Conservation (phyloP, 306 rosid species). For the Dryas alaskensis region DNA sequence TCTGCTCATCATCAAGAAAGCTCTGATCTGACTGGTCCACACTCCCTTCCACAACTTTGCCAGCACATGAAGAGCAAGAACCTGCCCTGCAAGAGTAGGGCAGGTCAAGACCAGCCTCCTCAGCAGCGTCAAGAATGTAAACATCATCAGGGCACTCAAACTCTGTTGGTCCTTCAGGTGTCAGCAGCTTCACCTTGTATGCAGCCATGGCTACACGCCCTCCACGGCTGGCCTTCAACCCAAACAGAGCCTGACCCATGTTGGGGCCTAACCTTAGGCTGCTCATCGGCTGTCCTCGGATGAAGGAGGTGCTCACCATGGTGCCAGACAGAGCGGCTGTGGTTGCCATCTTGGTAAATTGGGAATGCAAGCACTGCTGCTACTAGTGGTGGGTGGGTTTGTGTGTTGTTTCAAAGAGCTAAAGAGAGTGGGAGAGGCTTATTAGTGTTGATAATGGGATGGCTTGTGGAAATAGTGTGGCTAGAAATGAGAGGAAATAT, state of each 20-base stretch:
- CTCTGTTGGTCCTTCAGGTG: constrained; percentile 56
- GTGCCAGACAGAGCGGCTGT: constrained; percentile 53
- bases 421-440: constrained; percentile 4
- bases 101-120: constrained; percentile 56
- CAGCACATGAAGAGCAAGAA: constrained; percentile 81
- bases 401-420: background rate
- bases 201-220: constrained; percentile 60
- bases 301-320: constrained; percentile 57
- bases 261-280: constrained; percentile 43
- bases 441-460: constrained; percentile 20
- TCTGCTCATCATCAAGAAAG: constrained; percentile 80
- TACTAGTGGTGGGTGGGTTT: too few relatives aligned
- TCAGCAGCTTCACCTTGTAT: constrained; percentile 57
- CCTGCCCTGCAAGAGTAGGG: constrained; percentile 94
- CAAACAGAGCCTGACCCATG: constrained; percentile 48
- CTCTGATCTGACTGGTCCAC: constrained; percentile 70
- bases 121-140: constrained; percentile 68
- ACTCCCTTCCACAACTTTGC: constrained; percentile 39
- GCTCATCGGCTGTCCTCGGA: constrained; percentile 38
- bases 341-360: constrained; percentile 35
- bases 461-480: constrained; percentile 38
- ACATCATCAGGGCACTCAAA: constrained; percentile 53
- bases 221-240: constrained; percentile 48
- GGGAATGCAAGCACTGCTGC: background rate
- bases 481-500: constrained; percentile 10